Percentiles rank a stretch among this genome's conserved stretches.
Conservation (phyloP, 163 green algal species). For the Chlorella variabilis region DNA sequence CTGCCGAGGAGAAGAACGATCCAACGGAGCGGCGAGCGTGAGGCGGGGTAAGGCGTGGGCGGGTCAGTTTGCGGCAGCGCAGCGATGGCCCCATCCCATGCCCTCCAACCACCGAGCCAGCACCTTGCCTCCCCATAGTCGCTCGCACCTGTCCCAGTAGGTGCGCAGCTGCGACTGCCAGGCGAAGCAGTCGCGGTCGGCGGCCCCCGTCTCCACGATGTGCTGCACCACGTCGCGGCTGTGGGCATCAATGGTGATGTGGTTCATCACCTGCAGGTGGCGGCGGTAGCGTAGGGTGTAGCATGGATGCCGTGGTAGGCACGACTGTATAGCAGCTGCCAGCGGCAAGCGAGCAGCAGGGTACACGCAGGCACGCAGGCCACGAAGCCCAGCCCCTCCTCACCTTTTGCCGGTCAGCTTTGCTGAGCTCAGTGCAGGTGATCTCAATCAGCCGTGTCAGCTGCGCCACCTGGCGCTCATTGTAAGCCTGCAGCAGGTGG, state of each 20-base stretch:
- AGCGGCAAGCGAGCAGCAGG: not conserved
- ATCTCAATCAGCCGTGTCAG: conserved; percentile 89
- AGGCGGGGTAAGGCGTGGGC: not conserved
- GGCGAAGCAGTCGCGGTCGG: conserved; percentile 81
- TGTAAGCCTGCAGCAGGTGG: conserved; percentile 54
- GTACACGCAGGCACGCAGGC: too few relatives aligned
- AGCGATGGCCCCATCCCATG: too few relatives aligned
- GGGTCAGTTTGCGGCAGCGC: not conserved
- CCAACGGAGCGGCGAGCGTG: not conserved
- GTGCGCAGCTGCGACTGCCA: conserved; percentile 86
- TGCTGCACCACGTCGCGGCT: conserved; percentile 82
- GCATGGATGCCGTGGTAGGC: too few relatives aligned
- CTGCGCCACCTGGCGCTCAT: conserved; percentile 79
- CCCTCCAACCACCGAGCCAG: too few relatives aligned
- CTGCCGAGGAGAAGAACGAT: too few relatives aligned
- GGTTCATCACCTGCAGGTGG: conserved; percentile 56
- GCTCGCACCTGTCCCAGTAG: conserved; percentile 86
- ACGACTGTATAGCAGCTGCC: not conserved
- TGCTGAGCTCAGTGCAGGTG: conserved; percentile 77
- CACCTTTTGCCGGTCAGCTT: conserved; percentile 76
- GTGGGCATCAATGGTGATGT: conserved; percentile 94
- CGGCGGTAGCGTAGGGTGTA: not conserved
- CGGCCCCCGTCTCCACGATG: conserved; percentile 64
- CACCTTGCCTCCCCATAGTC: too few relatives aligned
- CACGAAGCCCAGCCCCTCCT: too few relatives aligned